Conservation (phyloP, 2,329 filamentous ascomycete species). For the Botrytis fragariae region DNA sequence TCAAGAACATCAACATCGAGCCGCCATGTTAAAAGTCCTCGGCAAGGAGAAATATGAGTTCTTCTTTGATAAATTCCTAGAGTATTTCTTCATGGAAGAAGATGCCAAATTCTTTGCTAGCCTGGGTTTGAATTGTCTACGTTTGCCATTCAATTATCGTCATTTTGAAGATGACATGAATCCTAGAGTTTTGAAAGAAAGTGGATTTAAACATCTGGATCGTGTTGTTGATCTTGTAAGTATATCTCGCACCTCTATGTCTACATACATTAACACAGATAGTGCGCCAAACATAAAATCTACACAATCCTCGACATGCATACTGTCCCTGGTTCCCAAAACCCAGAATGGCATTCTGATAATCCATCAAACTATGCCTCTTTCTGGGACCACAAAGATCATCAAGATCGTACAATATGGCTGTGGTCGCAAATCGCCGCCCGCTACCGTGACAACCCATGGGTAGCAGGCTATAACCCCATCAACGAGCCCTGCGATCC, state of each 20-base stretch:
- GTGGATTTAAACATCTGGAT: constrained; percentile 51
- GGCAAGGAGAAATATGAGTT: constrained; percentile 56
- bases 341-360: constrained; percentile 49
- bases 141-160: constrained; percentile 60
- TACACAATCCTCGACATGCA: constrained; percentile 49
- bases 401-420: constrained; percentile 46
- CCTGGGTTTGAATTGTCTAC: constrained; percentile 55
- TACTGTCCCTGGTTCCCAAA: constrained; percentile 47
- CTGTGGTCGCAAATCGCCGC: constrained; percentile 45
- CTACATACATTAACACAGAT: neutral
- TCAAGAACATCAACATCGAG: constrained; percentile 55
- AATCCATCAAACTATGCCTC: constrained; percentile 41
- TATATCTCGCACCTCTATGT: neutral
- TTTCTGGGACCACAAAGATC: constrained; percentile 49
- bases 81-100: constrained; percentile 55
- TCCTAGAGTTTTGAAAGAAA: constrained; percentile 47
- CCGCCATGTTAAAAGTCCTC: constrained; percentile 51
- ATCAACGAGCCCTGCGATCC: constrained; percentile 41
- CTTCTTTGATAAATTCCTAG: constrained; percentile 52
- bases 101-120: constrained; percentile 58
- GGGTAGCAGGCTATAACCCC: constrained; percentile 36
- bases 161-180: constrained; percentile 55
- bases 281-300: constrained; percentile 43
- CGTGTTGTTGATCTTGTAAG: constrained; percentile 45
- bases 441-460: constrained; percentile 45